Base-by-base conservation (phyloP, 2,329 filamentous ascomycete genomes). In the Penicillium sp. region DNA sequence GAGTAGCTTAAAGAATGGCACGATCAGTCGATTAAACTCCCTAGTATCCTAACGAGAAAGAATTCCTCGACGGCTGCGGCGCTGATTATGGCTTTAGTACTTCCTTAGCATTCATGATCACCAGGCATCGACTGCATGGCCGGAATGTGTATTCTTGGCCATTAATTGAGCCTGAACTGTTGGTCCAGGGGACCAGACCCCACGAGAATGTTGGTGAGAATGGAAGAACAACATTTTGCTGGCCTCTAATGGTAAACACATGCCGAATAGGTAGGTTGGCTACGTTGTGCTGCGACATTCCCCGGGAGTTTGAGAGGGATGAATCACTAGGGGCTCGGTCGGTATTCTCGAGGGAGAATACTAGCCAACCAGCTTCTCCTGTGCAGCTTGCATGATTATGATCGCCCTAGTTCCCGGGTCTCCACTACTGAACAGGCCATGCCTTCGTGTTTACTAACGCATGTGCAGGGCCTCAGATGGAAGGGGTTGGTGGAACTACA, bases 191-290 rank as follows among this genome's bases (percentile, higher is more conserved):
- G 44, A n/a, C 29, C 27, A 29, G 39, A 43, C 14, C 11, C 49
- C 42, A 49, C 57, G 29, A 66, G 65, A 67, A 67, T 67, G 65
- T 48, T 46, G 42, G 44, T 27, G 55, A 56, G 65, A 66, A 67
- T 67, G 65, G 49, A 49, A 52, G 22, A 56, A 33, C 45, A 56
- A 45, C 43, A 44, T 51, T 39, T 39, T 14, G 44, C 9, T 6
- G 11, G 39, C 45, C 19, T 4, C 7, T 21, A 8, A n/a, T 10
- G 8, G 53, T 64, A 60, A 65, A 65, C 58, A 65, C 55, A 35
- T 19, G 24, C 43, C 48, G 2, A 22, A 31, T 31, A 21, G 31
- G 46, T 53, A 13, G 49, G 45, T 24, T 27, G 43, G 11, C 35
- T 29, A 56, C 55, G 55, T 59, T 37, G 52, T 57, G 54, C 10